Conservation (phyloP, 2,329 filamentous ascomycete genomes). For the Atkinsonella hypoxylon region DNA sequence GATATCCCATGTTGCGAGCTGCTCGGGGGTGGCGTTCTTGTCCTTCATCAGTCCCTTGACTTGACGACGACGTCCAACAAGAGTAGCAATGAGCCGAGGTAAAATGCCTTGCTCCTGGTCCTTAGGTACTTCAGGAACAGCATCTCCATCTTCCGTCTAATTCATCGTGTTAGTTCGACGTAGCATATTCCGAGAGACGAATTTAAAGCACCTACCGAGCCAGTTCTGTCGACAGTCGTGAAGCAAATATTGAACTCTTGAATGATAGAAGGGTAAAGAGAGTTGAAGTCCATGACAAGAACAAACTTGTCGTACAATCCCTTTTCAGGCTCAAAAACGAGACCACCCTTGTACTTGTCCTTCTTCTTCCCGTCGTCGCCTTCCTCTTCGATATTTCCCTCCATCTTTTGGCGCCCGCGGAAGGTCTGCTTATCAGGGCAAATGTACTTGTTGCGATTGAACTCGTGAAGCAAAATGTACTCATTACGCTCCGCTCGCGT, state of each 20-base stretch:
- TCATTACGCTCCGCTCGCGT: constrained; percentile 96
- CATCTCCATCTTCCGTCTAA: constrained; percentile 61
- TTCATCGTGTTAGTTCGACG: constrained; percentile 16
- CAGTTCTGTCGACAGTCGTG: constrained; percentile 78
- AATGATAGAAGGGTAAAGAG: constrained; percentile 94
- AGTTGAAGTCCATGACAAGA: constrained; percentile 99
- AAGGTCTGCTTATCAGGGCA: constrained; percentile 89
- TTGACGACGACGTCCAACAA: constrained; percentile 78
- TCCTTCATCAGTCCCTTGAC: constrained; percentile 98
- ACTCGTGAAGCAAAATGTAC: constrained; percentile 97
- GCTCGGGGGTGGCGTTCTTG: constrained; percentile 71
- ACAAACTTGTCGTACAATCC: constrained; percentile 97
- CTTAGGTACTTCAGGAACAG: constrained; percentile 73
- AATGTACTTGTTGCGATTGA: constrained; percentile 93
- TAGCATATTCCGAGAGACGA: not conserved
- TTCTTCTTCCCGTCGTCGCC: constrained; percentile 80
- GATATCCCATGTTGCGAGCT: constrained; percentile 93
- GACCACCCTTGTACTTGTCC: constrained; percentile 97
- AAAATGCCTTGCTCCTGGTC: constrained; percentile 75
- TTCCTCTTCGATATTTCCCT: constrained; percentile 58
- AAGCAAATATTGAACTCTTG: constrained; percentile 99
- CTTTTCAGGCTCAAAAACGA: constrained; percentile 96
- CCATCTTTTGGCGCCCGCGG: constrained; percentile 58
- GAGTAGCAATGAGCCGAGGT: constrained; percentile 79
- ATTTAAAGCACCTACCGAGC: constrained; percentile 42